These are phyloP conservation scores for Exobasidium rhododendri DNA, from an alignment of 1,284 basidiomycete genomes.

Conservation along the genomic window DNA sequence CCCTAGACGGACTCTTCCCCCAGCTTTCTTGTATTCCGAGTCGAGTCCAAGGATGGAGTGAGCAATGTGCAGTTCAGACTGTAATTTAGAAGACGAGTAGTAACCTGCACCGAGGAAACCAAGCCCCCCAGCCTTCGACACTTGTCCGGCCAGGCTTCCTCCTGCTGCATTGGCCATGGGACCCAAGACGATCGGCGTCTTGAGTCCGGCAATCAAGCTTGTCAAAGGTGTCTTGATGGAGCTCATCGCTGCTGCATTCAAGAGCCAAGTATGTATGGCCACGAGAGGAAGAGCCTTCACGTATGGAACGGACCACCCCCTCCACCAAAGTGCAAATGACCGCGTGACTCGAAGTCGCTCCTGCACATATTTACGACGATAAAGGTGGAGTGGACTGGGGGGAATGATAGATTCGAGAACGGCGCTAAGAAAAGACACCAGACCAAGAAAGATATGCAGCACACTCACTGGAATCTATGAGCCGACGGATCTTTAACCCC, in stretches of 20 bases:
- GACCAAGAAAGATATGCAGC: too few relatives aligned
- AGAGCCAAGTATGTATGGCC: too few relatives aligned
- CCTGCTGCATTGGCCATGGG: slow-evolving; percentile 50
- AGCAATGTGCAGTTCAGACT: slow-evolving; percentile 28
- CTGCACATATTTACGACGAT: too few relatives aligned
- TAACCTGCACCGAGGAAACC: slow-evolving; percentile 53
- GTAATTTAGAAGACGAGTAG: slow-evolving; percentile 24
- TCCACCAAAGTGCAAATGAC: too few relatives aligned
- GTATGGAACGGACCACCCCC: too few relatives aligned
- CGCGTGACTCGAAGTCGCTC: too few relatives aligned
- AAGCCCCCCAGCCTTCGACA: slow-evolving; percentile 43
- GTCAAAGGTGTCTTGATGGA: not conserved
- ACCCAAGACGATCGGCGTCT: slow-evolving; percentile 16
- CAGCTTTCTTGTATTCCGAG: not conserved
- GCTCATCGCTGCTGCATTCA: not conserved
- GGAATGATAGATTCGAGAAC: too few relatives aligned
- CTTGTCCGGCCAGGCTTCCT: slow-evolving; percentile 39
- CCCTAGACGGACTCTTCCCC: slow-evolving; percentile 31
- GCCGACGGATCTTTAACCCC: too few relatives aligned
- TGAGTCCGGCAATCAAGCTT: not conserved
- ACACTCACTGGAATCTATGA: too few relatives aligned
- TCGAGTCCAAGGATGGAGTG: slow-evolving; percentile 19
- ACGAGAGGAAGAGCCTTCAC: too few relatives aligned
- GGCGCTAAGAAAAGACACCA: too few relatives aligned
- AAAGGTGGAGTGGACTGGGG: too few relatives aligned